phyloP scores from a whole-genome alignment of 2,329 filamentous ascomycete species.

The Botrytis paeoniae region DNA sequence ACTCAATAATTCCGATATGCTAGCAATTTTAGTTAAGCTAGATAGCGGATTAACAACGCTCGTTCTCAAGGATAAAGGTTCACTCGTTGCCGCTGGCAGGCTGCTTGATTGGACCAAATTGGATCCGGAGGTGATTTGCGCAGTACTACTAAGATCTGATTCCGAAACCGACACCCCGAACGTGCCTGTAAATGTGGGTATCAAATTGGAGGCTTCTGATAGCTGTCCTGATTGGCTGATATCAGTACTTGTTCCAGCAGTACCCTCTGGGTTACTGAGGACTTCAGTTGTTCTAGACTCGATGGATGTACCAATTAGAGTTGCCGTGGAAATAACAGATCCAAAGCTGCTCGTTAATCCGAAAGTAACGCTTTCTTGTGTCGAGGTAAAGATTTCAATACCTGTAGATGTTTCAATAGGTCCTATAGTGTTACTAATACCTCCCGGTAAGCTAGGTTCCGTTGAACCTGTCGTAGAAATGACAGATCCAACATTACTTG shows the following conservation, averaged over 20 bases:
- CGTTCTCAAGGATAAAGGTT: not conserved
- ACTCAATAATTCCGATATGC: no score
- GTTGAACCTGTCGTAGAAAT: not conserved
- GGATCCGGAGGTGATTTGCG: not conserved
- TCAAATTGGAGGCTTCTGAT: not conserved
- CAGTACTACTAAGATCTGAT: not conserved
- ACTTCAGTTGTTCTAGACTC: not conserved
- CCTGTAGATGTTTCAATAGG: not conserved
- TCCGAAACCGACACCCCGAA: not conserved
- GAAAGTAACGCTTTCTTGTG: not conserved
- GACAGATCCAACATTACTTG: not conserved
- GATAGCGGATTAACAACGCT: not conserved
- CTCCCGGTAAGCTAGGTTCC: not conserved
- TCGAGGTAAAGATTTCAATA: not conserved
- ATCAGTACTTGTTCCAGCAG: not conserved
- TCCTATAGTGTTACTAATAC: not conserved
- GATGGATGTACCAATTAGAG: no score
- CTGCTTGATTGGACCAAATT: not conserved
- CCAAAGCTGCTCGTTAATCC: no score
- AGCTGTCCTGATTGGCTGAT: not conserved
- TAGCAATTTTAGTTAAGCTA: no score
- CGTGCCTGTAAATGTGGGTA: not conserved
- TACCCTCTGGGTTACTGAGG: not conserved
- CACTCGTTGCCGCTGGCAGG: not conserved
- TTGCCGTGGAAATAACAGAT: no score